These are phyloP conservation scores for Paecilomyces formosus DNA, from an alignment of 2,329 filamentous ascomycete genomes.

Conservation along the genomic window DNA sequence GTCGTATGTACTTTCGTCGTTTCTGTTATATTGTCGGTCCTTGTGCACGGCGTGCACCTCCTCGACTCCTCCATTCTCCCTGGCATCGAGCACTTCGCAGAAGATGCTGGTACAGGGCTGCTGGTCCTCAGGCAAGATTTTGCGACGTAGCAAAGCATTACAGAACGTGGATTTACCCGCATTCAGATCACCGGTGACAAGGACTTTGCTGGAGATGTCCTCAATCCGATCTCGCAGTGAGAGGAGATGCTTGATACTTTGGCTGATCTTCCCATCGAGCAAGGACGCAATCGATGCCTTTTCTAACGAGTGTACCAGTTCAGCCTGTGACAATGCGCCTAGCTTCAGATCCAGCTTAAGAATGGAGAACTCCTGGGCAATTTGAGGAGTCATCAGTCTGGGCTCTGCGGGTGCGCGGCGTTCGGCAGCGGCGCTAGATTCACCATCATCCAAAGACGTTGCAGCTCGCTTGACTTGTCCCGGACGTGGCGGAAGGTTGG, in stretches of 20 bases:
- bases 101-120: constrained; percentile 98
- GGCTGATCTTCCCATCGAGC: constrained; percentile 86
- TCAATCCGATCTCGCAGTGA: constrained; percentile 88
- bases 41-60: constrained; percentile 94
- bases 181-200: constrained; percentile 93
- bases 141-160: constrained; percentile 88
- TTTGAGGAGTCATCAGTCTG: constrained; percentile 79
- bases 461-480: constrained; percentile 60
- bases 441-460: constrained; percentile 61
- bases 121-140: constrained; percentile 91
- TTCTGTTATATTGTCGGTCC: constrained; percentile 68
- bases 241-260: constrained; percentile 84
- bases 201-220: constrained; percentile 92
- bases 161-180: constrained; percentile 98
- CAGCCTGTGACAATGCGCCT: constrained; percentile 74
- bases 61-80: constrained; percentile 83
- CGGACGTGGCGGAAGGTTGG: constrained; percentile 33
- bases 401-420: constrained; percentile 60
- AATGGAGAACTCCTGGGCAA: constrained; percentile 92
- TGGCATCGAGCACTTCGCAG: constrained; percentile 88
- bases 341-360: constrained; percentile 92
- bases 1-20: constrained; percentile 91
- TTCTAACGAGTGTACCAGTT: constrained; percentile 89
- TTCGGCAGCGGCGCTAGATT: constrained; percentile 68
- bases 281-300: constrained; percentile 85